These are phyloP conservation scores for Oryza rufipogon DNA, from an alignment of 176 grass and related monocot species.

Conservation along the genomic window DNA sequence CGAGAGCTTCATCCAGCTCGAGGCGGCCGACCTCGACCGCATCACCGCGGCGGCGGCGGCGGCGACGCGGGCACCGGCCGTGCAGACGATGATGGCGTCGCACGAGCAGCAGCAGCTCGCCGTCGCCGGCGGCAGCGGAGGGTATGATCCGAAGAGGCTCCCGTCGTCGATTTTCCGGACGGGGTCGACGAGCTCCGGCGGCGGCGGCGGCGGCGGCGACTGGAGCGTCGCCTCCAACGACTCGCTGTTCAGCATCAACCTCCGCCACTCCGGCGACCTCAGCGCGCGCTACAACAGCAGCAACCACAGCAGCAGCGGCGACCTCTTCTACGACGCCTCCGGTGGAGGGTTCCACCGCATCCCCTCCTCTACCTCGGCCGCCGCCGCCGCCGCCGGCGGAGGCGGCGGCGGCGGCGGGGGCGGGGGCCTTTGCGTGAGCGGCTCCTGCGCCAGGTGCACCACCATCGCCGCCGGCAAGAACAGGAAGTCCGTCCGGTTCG, in stretches of 20 bases:
- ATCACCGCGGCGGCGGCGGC: background rate
- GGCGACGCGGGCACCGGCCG: background rate
- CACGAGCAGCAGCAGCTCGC: background rate
- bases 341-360: slow-evolving; percentile 11
- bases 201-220: background rate
- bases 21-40: background rate
- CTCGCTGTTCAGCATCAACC: slow-evolving; percentile 53
- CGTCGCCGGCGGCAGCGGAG: no score
- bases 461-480: background rate
- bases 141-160: slow-evolving; percentile 39
- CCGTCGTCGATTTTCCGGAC: slow-evolving; percentile 46
- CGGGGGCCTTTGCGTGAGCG: background rate
- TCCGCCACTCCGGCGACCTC: slow-evolving; percentile 10
- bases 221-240: slow-evolving; percentile 51
- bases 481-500: slow-evolving; percentile 48
- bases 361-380: background rate
- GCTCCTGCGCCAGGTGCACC: slow-evolving; percentile 27
- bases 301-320: background rate
- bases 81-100: slow-evolving; percentile 30
- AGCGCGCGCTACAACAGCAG: background rate
- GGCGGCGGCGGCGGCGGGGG: no score
- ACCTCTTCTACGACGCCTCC: slow-evolving; percentile 41
- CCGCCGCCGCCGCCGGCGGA: background rate
- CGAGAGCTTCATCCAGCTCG: slow-evolving; percentile 44
- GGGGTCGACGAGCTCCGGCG: slow-evolving; percentile 21